These are phyloP conservation scores for Suhomyces chickasaworum DNA, from an alignment of 1,139 yeast genomes.

Conservation along the genomic window DNA sequence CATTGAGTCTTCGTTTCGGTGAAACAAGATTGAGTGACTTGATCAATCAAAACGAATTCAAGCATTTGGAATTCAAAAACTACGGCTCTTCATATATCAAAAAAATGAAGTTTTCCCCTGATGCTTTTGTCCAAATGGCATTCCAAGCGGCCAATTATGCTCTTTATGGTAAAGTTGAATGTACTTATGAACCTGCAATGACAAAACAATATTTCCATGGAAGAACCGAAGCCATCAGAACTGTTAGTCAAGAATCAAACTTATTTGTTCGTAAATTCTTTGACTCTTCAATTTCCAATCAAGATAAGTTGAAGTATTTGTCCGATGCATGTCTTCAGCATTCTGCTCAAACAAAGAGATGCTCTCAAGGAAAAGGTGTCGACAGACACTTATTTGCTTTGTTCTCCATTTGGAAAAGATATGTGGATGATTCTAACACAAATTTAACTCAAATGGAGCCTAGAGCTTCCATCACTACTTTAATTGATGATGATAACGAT, in stretches of 20 bases:
- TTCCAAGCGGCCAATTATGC: conserved; percentile 94
- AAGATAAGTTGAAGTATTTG: conserved; percentile 61
- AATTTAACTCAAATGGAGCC: conserved; percentile 13
- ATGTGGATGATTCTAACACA: conserved; percentile 37
- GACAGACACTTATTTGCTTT: conserved; percentile 89
- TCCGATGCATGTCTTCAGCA: conserved; percentile 73
- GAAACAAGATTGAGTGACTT: conserved; percentile 87
- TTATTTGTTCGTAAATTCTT: conserved; percentile 83
- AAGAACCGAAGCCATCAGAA: conserved; percentile 86
- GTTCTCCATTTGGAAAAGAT: conserved; percentile 86
- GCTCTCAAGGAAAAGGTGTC: conserved; percentile 80
- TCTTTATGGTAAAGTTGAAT: conserved; percentile 87
- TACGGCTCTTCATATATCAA: conserved; percentile 82
- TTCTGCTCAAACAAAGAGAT: conserved; percentile 63
- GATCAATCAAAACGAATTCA: conserved; percentile 87
- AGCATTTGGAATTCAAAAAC: conserved; percentile 70
- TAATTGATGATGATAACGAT: conserved; percentile 22
- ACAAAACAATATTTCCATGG: conserved; percentile 86
- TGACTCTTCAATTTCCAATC: conserved; percentile 61
- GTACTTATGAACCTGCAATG: conserved; percentile 97
- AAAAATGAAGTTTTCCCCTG: conserved; percentile 87
- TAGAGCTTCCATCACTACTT: conserved; percentile 19
- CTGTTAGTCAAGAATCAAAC: conserved; percentile 80
- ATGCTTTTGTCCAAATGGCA: conserved; percentile 92
- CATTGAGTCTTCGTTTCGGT: conserved; percentile 82